A percentile compares a stretch with the other conserved stretches of the same genome.
These are phyloP conservation scores for Fraxinus americana DNA, from an alignment of 257 asterid genomes.

Conservation along the genomic window DNA sequence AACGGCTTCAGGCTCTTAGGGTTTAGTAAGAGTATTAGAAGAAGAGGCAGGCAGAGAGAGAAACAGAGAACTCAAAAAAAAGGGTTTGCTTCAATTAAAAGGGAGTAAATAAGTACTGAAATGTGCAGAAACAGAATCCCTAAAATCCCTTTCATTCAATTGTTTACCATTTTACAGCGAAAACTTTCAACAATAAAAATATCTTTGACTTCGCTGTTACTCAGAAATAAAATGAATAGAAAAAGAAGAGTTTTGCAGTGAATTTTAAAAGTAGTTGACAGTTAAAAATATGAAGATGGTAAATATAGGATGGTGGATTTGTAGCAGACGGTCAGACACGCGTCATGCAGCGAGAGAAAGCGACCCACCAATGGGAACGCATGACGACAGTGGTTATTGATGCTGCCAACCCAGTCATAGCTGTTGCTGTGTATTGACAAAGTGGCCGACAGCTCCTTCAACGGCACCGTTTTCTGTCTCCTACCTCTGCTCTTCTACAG, in stretches of 20 bases:
- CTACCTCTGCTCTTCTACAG: too few relatives aligned
- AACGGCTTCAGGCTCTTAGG: constrained; percentile 21
- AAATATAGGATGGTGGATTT: background rate
- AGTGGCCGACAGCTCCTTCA: constrained; percentile 14
- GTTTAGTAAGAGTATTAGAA: constrained; percentile 22
- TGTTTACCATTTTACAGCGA: background rate
- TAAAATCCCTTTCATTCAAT: constrained; percentile 1
- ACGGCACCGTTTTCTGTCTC: constrained; percentile 23
- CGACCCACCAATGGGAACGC: constrained; percentile 13
- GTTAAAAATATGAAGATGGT: background rate
- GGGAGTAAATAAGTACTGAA: constrained; percentile 15
- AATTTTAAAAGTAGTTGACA: background rate
- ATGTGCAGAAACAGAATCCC: constrained; percentile 26
- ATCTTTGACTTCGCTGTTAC: background rate
- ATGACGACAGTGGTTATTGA: constrained; percentile 24
- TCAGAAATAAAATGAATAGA: background rate
- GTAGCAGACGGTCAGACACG: background rate
- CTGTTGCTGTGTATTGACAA: constrained; percentile 16
- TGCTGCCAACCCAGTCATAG: constrained; percentile 21
- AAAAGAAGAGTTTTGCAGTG: background rate
- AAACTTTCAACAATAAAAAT: background rate
- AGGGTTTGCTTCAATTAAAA: constrained; percentile 25
- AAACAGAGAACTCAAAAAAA: constrained; percentile 20
- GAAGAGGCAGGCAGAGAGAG: constrained; percentile 1
- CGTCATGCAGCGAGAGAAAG: background rate